Evolutionary conservation across 106 monocot genomes (phyloP).

Genomic region (Dioscorea alata): DNA sequence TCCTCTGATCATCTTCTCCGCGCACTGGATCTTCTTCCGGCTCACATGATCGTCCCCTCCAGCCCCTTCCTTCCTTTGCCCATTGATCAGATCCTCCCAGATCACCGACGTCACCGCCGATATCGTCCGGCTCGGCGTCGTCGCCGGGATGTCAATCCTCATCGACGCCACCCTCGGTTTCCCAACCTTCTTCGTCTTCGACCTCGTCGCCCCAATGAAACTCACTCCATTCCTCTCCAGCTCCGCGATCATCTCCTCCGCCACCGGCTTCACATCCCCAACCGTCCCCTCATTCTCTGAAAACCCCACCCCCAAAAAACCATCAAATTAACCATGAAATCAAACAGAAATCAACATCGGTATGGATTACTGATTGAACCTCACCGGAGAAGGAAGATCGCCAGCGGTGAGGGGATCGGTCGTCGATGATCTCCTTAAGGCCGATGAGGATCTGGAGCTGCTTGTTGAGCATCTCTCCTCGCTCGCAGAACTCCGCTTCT

Average conservation of each 20-base stretch:
- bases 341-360: not conserved
- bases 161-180: conserved; percentile 59
- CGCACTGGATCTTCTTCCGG: conserved; percentile 83
- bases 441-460: conserved; percentile 85
- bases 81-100: conserved; percentile 86
- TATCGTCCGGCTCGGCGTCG: conserved; percentile 60
- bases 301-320: not conserved
- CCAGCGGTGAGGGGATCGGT: conserved; percentile 10
- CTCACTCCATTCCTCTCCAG: conserved; percentile 84
- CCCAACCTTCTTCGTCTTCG: conserved; percentile 68
- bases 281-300: conserved; percentile 24
- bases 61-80: conserved; percentile 46
- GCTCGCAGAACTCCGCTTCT: conserved; percentile 74
- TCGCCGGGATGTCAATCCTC: conserved; percentile 87
- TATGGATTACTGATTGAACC: not conserved
- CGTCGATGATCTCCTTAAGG: conserved; percentile 67
- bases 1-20: conserved; percentile 84
- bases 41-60: conserved; percentile 56
- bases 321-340: not conserved
- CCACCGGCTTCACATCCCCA: conserved; percentile 10
- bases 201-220: conserved; percentile 42
- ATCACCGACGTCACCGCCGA: conserved; percentile 56
- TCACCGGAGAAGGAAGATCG: conserved; percentile 11
- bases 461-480: conserved; percentile 63
- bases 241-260: conserved; percentile 76